Evolutionary conservation across 768 basidiomycete genomes (phyloP), one percentile per base, ranked within the genome.

Genomic region (Lactarius hengduanensis): DNA sequence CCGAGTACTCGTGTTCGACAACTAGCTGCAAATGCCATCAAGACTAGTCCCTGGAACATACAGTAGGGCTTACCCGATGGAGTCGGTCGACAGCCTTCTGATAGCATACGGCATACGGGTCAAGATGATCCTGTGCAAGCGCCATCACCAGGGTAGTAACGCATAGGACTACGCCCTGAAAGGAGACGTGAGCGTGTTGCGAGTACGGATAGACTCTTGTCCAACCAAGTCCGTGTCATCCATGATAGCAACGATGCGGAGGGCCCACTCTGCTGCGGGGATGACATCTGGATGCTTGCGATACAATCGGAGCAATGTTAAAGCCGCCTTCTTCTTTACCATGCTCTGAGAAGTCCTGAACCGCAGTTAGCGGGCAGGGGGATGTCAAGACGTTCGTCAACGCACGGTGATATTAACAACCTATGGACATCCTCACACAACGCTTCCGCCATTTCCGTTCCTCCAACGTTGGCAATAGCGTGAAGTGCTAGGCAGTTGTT

Each of bases 391-490:
- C 40, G 58, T 32, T 55, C 53, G 40, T 30, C 11, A 15, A 78
- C 84, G 72, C 74, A 98, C 96, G 94, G 93, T 67, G 94, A 96
- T 70, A 99, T 98, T 60, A 99, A 81, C 26, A 97, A 79, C 57
- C 96, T 85, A 77, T 98, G 96, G 1, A 99, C 97, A 72, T 96
- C 95, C 72, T 93, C 92, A 11, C 85, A 88, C 54, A 99, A 81
- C 8, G 95, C 90, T 75, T 99, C 97, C 9, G 97, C 96, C 94
- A 99, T 99, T 77, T 98, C 97, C 72, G 90, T 91, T 50, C 96
- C 92, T 56, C 97, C 97, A 28, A 99, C 92, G 71, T 98, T 99
- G 11, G 97, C 97, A 71, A 99, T 98, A 18, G 97, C 97, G 72
- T 99, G 97, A 63, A 99, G 78, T 2, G 97, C 97, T 63, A 99